Base-by-base conservation (phyloP, 2,329 filamentous ascomycete species). In the Cadophora malorum region DNA sequence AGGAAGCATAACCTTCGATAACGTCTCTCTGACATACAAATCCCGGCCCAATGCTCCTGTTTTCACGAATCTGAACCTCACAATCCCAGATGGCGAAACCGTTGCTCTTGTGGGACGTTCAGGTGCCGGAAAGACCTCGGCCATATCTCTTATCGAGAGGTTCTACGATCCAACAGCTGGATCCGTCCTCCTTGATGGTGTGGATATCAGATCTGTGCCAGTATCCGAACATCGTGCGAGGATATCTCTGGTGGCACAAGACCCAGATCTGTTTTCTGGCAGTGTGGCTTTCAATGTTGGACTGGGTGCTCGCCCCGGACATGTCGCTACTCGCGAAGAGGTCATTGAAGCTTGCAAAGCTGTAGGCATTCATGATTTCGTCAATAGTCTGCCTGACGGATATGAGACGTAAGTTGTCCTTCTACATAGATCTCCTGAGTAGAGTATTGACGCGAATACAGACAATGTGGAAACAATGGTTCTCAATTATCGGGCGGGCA, bases 401-500 rank as follows among this genome's bases (percentile, higher is more conserved):
- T 92, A 92, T 74, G 80, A 90, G 12, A 92, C 90, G 1, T 90
- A 94, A 72, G 94, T 45, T 16, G 16, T 97, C 19, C 19, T n/a
- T 2, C n/a, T 35, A 4, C 3, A 23, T 3, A 9, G 41, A 16
- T 16, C 1, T 10, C 19, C 28, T 3, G 28, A 28, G 16, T 3
- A 3, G 9, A 14, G 25, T 21, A 53, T 28, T 55, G 33, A 64
- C 35, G 4, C 33, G 10, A 21, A 38, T 10, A 14, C 33, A 72
- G 68, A 0, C 84, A 86, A 73, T 83, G 89, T 31, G 85, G 94
- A 7, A 89, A 91, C n/a, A 90, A 91, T 70, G 91, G 91, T 1
- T 90, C 90, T 0, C 85, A 90, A 25, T 79, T 96, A 2, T 94
- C 91, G 0, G 93, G 92, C 1, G 93, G 93, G 0, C 93, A 96